These are phyloP conservation scores for Globisporangium yorkense DNA, from an alignment of 352 stramenopile genomes.

Conservation along the genomic window DNA sequence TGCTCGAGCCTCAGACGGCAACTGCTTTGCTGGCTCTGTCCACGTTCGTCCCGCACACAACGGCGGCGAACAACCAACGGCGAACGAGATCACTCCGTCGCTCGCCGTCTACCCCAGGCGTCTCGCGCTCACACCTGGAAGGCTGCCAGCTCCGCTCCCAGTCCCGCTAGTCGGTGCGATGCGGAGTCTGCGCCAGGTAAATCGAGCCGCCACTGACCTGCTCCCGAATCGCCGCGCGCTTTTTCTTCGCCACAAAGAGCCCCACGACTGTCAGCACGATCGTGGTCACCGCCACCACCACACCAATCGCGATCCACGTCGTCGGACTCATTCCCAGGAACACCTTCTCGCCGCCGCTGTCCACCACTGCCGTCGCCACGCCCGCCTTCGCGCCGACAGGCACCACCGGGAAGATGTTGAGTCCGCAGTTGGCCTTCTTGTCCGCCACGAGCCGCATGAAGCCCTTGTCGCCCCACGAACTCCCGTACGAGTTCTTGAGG, in stretches of 20 bases:
- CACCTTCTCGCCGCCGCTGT: constrained; percentile 56
- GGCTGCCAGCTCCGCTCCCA: no score
- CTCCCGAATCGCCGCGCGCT: constrained; percentile 38
- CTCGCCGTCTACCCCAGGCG: no score
- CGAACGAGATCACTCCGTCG: no score
- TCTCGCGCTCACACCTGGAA: no score
- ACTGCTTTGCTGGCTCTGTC: no score
- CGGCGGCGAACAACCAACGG: no score
- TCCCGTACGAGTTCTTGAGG: constrained; percentile 78
- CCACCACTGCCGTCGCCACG: constrained; percentile 30
- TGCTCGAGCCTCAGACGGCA: no score
- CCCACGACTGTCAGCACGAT: constrained; percentile 44
- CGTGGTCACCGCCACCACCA: constrained; percentile 40
- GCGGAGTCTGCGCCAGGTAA: constrained; percentile 23
- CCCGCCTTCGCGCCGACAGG: constrained; percentile 46
- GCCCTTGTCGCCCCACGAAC: constrained; percentile 53
- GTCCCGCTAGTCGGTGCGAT: background rate
- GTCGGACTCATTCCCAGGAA: constrained; percentile 49
- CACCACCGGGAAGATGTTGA: constrained; percentile 78
- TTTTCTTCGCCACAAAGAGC: constrained; percentile 36
- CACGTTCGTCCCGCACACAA: no score
- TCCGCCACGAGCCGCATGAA: constrained; percentile 67
- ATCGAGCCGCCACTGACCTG: constrained; percentile 35
- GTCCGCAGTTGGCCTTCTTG: constrained; percentile 66
- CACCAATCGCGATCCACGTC: constrained; percentile 56